Evolutionary conservation across 169 alveolate species (phyloP).

Genomic region (Cystoisospora suis): DNA sequence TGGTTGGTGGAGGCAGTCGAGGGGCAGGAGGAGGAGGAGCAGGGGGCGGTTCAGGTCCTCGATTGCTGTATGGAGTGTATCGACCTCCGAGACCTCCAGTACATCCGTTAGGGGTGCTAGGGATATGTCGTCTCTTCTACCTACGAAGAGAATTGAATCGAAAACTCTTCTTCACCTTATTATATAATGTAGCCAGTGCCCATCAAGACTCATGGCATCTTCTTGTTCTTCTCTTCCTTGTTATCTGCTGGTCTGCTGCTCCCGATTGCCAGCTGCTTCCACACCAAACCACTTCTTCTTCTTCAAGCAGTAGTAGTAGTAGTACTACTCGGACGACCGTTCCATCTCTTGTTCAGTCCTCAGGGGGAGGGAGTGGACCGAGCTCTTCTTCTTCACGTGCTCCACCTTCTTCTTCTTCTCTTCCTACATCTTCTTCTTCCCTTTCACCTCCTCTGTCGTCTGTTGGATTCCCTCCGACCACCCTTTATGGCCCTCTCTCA

Average conservation of each 20-base stretch:
- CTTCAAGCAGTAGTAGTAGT: too few relatives aligned
- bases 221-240: constrained; percentile 55
- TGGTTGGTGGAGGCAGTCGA: constrained; percentile 36
- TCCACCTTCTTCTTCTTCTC: background rate
- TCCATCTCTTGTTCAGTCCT: too few relatives aligned
- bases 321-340: too few relatives aligned
- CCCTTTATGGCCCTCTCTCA: background rate
- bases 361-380: background rate
- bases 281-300: too few relatives aligned
- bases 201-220: constrained; percentile 52
- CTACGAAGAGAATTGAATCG: constrained; percentile 30
- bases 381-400: background rate
- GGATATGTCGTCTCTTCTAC: constrained; percentile 57
- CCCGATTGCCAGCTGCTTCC: constrained; percentile 47
- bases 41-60: constrained; percentile 42
- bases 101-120: constrained; percentile 37
- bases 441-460: background rate
- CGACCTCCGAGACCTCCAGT: constrained; percentile 46
- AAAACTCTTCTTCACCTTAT: constrained; percentile 24
- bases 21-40: background rate
- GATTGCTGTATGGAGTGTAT: too few relatives aligned
- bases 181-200: constrained; percentile 44
- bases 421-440: background rate
- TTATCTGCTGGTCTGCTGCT: constrained; percentile 57
- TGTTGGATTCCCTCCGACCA: constrained; percentile 11